Conservation (phyloP, 345 rosid genomes). For the Eucalyptus marginata region DNA sequence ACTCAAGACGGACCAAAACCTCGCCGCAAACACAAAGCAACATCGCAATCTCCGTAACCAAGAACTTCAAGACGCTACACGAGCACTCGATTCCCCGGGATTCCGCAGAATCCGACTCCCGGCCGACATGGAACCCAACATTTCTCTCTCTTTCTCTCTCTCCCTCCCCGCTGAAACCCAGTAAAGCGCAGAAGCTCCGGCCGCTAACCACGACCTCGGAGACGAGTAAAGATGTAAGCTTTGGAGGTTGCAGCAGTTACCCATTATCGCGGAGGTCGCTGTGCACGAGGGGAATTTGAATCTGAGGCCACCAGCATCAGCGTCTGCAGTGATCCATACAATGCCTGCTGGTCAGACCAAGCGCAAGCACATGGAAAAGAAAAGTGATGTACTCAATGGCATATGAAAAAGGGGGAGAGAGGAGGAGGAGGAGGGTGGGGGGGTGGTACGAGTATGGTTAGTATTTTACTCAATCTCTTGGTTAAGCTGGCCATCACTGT, state of each 20-base stretch:
- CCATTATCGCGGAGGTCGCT: not conserved
- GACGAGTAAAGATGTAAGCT: not conserved
- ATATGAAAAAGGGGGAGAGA: not conserved
- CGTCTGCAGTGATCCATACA: not conserved
- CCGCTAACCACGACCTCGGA: not conserved
- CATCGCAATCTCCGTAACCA: not conserved
- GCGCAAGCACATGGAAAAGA: not conserved
- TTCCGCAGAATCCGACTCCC: not conserved
- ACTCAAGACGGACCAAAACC: not conserved
- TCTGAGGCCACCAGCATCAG: constrained; percentile 1
- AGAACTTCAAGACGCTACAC: not conserved
- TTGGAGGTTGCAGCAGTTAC: not conserved
- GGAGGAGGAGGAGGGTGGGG: not conserved
- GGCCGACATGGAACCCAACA: not conserved
- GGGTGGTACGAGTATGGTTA: not conserved
- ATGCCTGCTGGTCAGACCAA: not conserved
- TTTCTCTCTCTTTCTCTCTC: not conserved
- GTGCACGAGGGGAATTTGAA: not conserved
- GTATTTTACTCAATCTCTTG: not conserved
- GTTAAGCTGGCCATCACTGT: not conserved
- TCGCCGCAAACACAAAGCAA: not conserved
- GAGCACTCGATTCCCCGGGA: not conserved
- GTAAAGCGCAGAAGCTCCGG: not conserved
- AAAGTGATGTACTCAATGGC: not conserved
- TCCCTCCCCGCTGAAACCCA: not conserved